A percentile compares a stretch with the other conserved stretches of the same genome.
phyloP scores from a whole-genome alignment of 108 stramenopile genomes.

The Fistulifera pelliculosa region DNA sequence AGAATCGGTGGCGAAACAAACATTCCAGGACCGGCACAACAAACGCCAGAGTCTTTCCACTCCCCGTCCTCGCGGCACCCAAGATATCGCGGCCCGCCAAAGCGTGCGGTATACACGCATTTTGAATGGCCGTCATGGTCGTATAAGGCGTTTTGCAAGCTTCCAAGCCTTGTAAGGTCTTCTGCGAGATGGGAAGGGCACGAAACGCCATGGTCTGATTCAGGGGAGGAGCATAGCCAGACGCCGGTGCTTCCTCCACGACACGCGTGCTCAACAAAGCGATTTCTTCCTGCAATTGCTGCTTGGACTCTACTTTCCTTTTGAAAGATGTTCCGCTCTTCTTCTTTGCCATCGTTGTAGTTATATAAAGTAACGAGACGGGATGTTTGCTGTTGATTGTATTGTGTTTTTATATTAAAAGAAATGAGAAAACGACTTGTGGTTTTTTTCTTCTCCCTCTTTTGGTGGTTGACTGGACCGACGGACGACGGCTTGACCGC shows the following conservation, averaged over 20 bases:
- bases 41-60: slow-evolving; percentile 88
- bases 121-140: slow-evolving; percentile 90
- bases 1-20: slow-evolving; percentile 69
- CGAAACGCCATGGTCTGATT: slow-evolving; percentile 70
- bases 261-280: slow-evolving; percentile 39
- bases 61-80: slow-evolving; percentile 91
- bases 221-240: slow-evolving; percentile 57
- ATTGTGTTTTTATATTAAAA: too few species aligned
- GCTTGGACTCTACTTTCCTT: not conserved
- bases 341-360: too few species aligned
- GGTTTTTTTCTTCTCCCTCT: too few species aligned
- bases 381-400: too few species aligned
- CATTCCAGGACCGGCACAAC: slow-evolving; percentile 83
- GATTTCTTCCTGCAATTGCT: slow-evolving; percentile 27
- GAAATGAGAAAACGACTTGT: too few species aligned
- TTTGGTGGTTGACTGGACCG: too few species aligned
- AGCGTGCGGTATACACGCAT: slow-evolving; percentile 89
- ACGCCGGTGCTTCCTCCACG: slow-evolving; percentile 46
- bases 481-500: too few species aligned
- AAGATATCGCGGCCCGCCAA: slow-evolving; percentile 87
- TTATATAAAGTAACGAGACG: too few species aligned
- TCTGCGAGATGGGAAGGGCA: slow-evolving; percentile 55
- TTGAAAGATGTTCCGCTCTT: too few species aligned
- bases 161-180: slow-evolving; percentile 68
- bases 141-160: slow-evolving; percentile 50